phyloP scores from a whole-genome alignment of 805 yeast genomes.

The Teunomyces funiuensis region DNA sequence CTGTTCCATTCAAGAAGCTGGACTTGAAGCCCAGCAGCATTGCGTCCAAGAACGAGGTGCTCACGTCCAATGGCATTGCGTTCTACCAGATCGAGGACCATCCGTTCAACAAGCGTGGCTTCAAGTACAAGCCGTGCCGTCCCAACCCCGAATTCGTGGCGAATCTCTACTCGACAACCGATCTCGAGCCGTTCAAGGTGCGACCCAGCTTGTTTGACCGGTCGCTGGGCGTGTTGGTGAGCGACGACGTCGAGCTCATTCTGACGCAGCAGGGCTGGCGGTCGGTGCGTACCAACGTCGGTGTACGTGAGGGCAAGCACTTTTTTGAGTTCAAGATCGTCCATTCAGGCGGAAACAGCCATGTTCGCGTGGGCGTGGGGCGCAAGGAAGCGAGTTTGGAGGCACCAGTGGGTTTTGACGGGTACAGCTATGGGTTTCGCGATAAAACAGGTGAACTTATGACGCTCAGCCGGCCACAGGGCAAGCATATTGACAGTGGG shows the following conservation, averaged over 20 bases:
- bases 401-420: slow-evolving; percentile 95
- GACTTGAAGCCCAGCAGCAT: slow-evolving; percentile 8
- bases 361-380: slow-evolving; percentile 81
- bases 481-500: slow-evolving; percentile 40
- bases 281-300: slow-evolving; percentile 69
- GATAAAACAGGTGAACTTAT: slow-evolving; percentile 75
- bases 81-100: slow-evolving; percentile 65
- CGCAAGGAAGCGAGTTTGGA: slow-evolving; percentile 87
- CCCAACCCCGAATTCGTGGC: slow-evolving; percentile 62
- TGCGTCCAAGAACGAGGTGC: slow-evolving; percentile 10
- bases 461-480: slow-evolving; percentile 68
- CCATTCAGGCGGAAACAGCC: slow-evolving; percentile 41
- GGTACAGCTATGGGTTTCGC: slow-evolving; percentile 88
- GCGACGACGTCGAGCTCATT: slow-evolving; percentile 36
- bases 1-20: slow-evolving; percentile 28
- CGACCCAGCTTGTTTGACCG: slow-evolving; percentile 68
- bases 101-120: slow-evolving; percentile 78
- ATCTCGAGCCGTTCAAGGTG: slow-evolving; percentile 62
- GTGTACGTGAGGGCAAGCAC: slow-evolving; percentile 74
- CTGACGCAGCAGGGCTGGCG: slow-evolving; percentile 78
- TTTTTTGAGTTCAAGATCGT: slow-evolving; percentile 75
- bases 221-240: slow-evolving; percentile 51
- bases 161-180: slow-evolving; percentile 67
- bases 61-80: slow-evolving; percentile 15
- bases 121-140: slow-evolving; percentile 74